A percentile compares a stretch with the other conserved stretches of the same genome.
Evolutionary conservation across 140 eudicot genomes (phyloP).

Genomic region (Ambrosia hybrid): DNA sequence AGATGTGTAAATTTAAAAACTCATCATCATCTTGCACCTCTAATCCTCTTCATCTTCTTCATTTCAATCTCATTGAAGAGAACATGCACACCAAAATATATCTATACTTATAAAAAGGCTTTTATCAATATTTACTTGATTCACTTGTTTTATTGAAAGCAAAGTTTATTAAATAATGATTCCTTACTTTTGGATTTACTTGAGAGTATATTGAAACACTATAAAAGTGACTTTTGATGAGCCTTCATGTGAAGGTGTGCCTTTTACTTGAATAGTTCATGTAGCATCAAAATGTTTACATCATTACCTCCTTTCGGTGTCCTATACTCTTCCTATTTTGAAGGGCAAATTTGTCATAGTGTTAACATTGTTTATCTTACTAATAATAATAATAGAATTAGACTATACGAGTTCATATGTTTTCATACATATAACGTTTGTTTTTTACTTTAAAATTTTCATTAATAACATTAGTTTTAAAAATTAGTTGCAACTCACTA

Average conservation of each 20-base stretch:
- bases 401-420: no score
- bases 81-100: no score
- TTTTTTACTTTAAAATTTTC: no score
- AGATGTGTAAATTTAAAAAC: no score
- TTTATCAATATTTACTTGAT: not conserved
- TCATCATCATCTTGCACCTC: no score
- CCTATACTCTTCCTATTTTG: not conserved
- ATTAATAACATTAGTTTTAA: no score
- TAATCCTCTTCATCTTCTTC: no score
- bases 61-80: no score
- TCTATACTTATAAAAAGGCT: no score
- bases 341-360: slow-evolving; percentile 4
- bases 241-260: slow-evolving; percentile 38
- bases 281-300: slow-evolving; percentile 29
- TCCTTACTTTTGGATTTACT: slow-evolving; percentile 27
- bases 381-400: not conserved
- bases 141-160: slow-evolving; percentile 13
- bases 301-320: slow-evolving; percentile 29
- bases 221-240: slow-evolving; percentile 34
- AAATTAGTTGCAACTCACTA: no score
- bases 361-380: not conserved
- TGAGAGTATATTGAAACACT: slow-evolving; percentile 13
- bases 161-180: slow-evolving; percentile 24
- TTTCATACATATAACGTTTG: no score
- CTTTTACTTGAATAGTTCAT: slow-evolving; percentile 31